Evolutionary conservation across 345 rosid genomes (phyloP).

Genomic region (Isatis tinctoria): DNA sequence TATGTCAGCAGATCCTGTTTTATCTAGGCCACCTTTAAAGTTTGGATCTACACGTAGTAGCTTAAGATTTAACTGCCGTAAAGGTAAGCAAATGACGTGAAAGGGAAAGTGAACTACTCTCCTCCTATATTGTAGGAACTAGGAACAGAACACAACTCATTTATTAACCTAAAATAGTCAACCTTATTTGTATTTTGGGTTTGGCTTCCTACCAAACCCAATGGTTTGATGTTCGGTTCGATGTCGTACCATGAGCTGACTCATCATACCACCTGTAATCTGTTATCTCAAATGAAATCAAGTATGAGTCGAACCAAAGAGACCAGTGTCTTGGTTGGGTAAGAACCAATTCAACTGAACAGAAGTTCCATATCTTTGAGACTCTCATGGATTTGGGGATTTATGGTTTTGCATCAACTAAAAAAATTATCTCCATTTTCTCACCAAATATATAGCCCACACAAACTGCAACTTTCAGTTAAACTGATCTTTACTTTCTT

Average conservation of each 20-base stretch:
- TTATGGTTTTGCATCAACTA: neutral
- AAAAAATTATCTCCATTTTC: neutral
- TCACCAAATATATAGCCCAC: constrained; percentile 20
- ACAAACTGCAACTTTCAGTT: constrained; percentile 9
- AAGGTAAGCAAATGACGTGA: no score
- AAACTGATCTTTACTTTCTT: constrained; percentile 14
- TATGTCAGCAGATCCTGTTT: neutral
- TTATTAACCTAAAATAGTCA: no score
- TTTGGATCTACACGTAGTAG: neutral
- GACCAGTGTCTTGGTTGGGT: neutral
- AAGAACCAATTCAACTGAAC: neutral
- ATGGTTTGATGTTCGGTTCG: no score
- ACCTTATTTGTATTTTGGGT: no score
- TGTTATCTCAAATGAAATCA: neutral
- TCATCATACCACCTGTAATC: neutral
- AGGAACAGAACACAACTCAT: no score
- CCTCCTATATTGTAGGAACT: no score
- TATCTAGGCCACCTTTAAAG: neutral
- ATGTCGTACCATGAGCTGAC: neutral
- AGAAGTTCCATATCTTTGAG: neutral
- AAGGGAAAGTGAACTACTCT: no score
- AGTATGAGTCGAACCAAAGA: neutral
- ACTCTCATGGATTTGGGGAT: neutral
- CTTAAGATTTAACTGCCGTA: neutral
- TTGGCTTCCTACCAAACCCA: no score